Conservation (phyloP, 305 asterid genomes). For the Fraxinus dipetala region DNA sequence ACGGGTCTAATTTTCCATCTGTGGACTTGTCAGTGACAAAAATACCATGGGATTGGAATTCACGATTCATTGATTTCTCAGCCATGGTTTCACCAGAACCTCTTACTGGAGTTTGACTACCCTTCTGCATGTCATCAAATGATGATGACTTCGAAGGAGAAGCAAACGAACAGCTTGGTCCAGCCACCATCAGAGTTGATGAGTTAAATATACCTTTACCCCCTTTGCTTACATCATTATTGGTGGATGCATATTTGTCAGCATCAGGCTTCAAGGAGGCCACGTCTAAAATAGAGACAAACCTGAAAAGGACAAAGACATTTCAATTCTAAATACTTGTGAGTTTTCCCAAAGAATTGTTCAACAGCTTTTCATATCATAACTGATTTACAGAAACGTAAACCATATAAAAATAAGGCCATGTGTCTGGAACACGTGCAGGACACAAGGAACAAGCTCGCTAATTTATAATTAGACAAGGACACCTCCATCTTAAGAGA, state of each 20-base stretch:
- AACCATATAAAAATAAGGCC: not conserved
- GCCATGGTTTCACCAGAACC: constrained; percentile 29
- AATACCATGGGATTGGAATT: constrained; percentile 25
- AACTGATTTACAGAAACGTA: constrained; percentile 6
- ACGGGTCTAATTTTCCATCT: constrained; percentile 33
- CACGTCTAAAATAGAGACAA: constrained; percentile 78
- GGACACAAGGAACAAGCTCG: not conserved
- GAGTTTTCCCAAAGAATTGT: constrained; percentile 3
- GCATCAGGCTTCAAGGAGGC: constrained; percentile 73
- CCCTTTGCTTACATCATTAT: constrained; percentile 37
- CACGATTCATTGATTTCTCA: constrained; percentile 31
- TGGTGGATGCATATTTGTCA: constrained; percentile 47
- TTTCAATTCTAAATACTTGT: not conserved
- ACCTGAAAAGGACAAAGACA: constrained; percentile 44
- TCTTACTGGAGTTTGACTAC: constrained; percentile 25
- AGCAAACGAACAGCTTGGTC: constrained; percentile 48
- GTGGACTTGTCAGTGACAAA: constrained; percentile 28
- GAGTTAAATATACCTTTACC: constrained; percentile 61
- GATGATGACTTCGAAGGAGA: constrained; percentile 33
- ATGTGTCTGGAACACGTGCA: constrained; percentile 10
- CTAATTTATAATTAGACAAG: constrained; percentile 8
- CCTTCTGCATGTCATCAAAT: constrained; percentile 30
- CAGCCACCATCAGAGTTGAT: constrained; percentile 82
- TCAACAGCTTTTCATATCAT: not conserved
- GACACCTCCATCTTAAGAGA: constrained; percentile 4